Conservation (phyloP, 2,329 filamentous ascomycete genomes). For the Colletotrichum navitas region DNA sequence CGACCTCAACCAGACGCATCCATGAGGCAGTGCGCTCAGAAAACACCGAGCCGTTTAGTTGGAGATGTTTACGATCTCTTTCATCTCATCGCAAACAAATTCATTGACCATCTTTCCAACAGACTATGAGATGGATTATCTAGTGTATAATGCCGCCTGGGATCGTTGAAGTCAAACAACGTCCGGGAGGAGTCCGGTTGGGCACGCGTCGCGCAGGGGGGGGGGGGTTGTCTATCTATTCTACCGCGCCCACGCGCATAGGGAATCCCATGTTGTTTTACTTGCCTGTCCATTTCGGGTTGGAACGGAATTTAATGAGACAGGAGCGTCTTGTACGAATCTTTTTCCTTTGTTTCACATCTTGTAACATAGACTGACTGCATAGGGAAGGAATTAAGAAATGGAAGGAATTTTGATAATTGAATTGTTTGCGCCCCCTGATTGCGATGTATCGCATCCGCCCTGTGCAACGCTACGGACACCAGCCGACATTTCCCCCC, state of each 20-base stretch:
- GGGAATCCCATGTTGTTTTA: not conserved
- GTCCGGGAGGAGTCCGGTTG: not conserved
- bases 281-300: not conserved
- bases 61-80: not conserved
- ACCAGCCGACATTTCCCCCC: conserved; percentile 8
- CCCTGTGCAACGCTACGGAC: conserved; percentile 12
- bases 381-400: not conserved
- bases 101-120: not conserved
- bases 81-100: not conserved
- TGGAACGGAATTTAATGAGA: conserved; percentile 5
- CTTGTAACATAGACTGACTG: conserved; percentile 13
- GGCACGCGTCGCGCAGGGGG: not conserved
- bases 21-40: not conserved
- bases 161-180: not conserved
- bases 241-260: too few relatives aligned
- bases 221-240: not conserved
- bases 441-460: not conserved
- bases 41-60: not conserved
- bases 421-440: not conserved
- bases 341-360: not conserved
- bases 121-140: not conserved
- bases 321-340: not conserved
- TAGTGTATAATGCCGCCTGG: conserved; percentile 1
- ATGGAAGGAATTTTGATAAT: not conserved
- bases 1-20: conserved; percentile 11